Conservation (phyloP, 2,329 filamentous ascomycete species). For the Colletotrichum endophyticum region DNA sequence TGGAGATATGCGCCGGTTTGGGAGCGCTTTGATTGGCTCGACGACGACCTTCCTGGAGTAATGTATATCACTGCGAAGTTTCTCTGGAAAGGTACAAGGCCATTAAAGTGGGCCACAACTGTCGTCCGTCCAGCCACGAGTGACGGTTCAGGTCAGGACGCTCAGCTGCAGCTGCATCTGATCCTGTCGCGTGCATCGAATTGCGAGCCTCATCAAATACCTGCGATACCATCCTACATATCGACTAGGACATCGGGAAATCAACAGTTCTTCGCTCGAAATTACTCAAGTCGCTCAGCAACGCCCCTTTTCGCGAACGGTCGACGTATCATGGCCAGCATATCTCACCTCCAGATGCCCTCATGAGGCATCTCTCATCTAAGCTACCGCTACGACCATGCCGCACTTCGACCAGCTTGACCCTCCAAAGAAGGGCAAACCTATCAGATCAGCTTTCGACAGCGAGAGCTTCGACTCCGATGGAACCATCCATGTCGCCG, state of each 20-base stretch:
- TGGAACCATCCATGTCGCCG: slow-evolving; percentile 82
- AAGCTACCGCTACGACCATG: slow-evolving; percentile 41
- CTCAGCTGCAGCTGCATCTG: slow-evolving; percentile 1
- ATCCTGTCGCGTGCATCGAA: slow-evolving; percentile 15
- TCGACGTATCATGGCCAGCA: slow-evolving; percentile 13
- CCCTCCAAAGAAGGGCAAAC: slow-evolving; percentile 59
- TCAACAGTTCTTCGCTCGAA: not conserved
- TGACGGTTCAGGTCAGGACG: not conserved
- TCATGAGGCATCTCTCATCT: slow-evolving; percentile 19
- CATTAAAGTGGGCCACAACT: not conserved
- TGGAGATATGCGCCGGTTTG: not conserved
- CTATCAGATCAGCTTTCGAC: slow-evolving; percentile 74
- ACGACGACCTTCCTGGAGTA: accelerated
- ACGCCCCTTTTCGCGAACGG: not conserved
- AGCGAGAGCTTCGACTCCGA: slow-evolving; percentile 88
- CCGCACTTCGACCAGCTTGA: slow-evolving; percentile 53
- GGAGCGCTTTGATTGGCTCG: not conserved
- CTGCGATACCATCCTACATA: not conserved
- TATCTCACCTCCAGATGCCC: slow-evolving; percentile 11
- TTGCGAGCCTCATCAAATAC: slow-evolving; percentile 2
- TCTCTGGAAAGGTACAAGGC: not conserved
- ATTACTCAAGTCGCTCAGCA: not conserved
- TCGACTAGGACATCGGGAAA: not conserved
- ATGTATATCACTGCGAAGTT: not conserved
- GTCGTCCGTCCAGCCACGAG: slow-evolving; percentile 8